Base-by-base conservation (phyloP, 2,329 filamentous ascomycete genomes). In the Colletotrichum euphorbiae region DNA sequence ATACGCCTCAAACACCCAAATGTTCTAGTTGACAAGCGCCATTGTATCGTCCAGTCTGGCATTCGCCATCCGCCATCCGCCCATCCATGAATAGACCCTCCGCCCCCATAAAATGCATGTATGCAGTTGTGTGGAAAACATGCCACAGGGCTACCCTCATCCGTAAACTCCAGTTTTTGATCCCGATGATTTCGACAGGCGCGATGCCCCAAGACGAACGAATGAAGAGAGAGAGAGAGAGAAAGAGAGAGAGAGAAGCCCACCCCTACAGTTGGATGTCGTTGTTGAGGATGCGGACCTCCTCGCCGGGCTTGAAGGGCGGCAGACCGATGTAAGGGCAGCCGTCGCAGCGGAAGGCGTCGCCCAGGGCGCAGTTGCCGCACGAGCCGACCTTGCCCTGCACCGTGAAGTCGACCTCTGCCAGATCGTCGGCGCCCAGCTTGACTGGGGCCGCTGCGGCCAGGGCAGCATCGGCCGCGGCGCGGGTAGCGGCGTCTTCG, bases 381-480 rank as follows among this genome's bases (percentile, higher is more conserved):
- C 96, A 99, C 17, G 93, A 97, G 62, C 96, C 95, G 6, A 95
- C 93, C 83, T 98, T 98, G 73, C 96, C 96, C 80, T 97, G 87
- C n/a, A 98, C 93, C 0, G 96, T 99, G 77, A 99, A 98, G 80
- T 99, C 96, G 8, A 98, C 86, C 79, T 98, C 95, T 58, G 88
- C 90, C 55, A 99, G 82, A 77, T 99, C 96, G 74, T 93, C 90
- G 0, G 88, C 83, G 43, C 85, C 87, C 52, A 97, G 83, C 79
- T 91, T 92, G 58, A 91, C 80, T 38, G 59, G 8, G 17, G 59
- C 48, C 7, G 93, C 82, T 19, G 89, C 85, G 56, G 87, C 88
- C 52, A 98, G 85, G 78, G 91, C 91, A 61, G 77, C 77, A 64
- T 82, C 77, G 67, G 93, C 84, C n/a, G 89, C 84, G 75, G 90